Evolutionary conservation across 2,329 filamentous ascomycete genomes (phyloP).

Genomic region (Apiospora phragmitis): DNA sequence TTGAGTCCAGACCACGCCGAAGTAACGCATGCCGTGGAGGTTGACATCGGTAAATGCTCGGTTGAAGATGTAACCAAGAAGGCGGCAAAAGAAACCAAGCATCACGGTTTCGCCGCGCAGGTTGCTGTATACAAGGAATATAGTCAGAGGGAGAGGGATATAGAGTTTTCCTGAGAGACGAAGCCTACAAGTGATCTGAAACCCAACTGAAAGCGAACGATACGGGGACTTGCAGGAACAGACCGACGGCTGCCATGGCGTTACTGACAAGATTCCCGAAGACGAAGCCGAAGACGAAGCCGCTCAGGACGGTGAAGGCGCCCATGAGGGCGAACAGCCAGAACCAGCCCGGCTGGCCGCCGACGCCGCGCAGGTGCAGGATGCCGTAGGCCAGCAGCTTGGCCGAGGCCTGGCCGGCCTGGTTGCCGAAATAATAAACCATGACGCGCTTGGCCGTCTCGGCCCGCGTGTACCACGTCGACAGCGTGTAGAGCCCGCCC

Average conservation of each 20-base stretch:
- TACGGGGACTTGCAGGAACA: constrained; percentile 39
- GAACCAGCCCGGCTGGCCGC: constrained; percentile 45
- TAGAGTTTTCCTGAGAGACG: background rate
- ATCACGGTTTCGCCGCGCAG: background rate
- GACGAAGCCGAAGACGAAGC: constrained; percentile 42
- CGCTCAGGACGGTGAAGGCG: constrained; percentile 30
- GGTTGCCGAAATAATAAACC: constrained; percentile 54
- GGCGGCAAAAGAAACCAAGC: constrained; percentile 24
- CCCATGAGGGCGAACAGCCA: constrained; percentile 41
- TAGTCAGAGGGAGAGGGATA: background rate
- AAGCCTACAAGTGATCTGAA: background rate
- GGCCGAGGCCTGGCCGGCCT: constrained; percentile 49
- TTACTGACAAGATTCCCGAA: constrained; percentile 48
- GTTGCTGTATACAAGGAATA: background rate
- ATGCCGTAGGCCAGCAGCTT: constrained; percentile 48
- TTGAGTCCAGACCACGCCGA: constrained; percentile 42
- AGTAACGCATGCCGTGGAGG: constrained; percentile 47
- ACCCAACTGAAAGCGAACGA: constrained; percentile 36
- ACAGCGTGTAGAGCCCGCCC: constrained; percentile 48
- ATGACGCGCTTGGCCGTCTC: constrained; percentile 48
- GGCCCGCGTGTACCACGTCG: constrained; percentile 46
- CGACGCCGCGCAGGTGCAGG: constrained; percentile 40
- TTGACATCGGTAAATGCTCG: background rate
- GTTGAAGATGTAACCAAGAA: constrained; percentile 32
- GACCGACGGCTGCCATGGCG: constrained; percentile 44